Evolutionary conservation across 768 basidiomycete species (phyloP).

Genomic region (Strobilomyces dryophilus): DNA sequence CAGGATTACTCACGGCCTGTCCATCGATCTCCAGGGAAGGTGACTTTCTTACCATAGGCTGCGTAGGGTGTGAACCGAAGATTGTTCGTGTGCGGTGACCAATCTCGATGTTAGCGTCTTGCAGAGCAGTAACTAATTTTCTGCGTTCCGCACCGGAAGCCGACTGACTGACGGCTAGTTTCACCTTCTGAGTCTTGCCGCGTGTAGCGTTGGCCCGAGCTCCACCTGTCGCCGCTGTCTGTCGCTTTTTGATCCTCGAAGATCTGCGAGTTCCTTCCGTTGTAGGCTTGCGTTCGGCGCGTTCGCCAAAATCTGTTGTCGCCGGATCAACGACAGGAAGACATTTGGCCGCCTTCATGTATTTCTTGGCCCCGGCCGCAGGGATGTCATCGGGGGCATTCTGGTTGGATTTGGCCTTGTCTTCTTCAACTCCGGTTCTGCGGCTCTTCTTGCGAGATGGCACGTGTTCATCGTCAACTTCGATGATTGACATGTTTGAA

Average conservation of each 20-base stretch:
- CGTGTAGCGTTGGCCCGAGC: constrained; percentile 27
- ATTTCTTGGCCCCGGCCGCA: constrained; percentile 25
- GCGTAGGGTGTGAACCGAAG: not conserved
- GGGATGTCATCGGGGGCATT: constrained; percentile 1
- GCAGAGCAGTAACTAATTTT: not conserved
- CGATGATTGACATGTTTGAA: constrained; percentile 1
- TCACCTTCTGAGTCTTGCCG: constrained; percentile 11
- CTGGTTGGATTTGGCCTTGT: constrained; percentile 1
- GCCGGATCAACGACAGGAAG: constrained; percentile 19
- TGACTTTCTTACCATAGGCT: not conserved
- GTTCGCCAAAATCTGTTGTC: constrained; percentile 31
- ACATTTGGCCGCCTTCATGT: constrained; percentile 31
- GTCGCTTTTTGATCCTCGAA: constrained; percentile 16
- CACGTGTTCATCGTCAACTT: constrained; percentile 12
- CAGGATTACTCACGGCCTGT: constrained; percentile 7
- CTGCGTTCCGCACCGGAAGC: not conserved
- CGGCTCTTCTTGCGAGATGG: constrained; percentile 22
- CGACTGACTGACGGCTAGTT: constrained; percentile 1
- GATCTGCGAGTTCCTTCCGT: constrained; percentile 13
- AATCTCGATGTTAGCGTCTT: not conserved
- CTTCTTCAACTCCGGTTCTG: not conserved
- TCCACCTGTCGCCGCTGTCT: not conserved
- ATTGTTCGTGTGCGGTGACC: not conserved
- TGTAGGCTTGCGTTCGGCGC: constrained; percentile 18
- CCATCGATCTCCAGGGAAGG: not conserved